These are phyloP conservation scores for Picea sitchensis DNA, from an alignment of 75 land plant species.

Conservation along the genomic window DNA sequence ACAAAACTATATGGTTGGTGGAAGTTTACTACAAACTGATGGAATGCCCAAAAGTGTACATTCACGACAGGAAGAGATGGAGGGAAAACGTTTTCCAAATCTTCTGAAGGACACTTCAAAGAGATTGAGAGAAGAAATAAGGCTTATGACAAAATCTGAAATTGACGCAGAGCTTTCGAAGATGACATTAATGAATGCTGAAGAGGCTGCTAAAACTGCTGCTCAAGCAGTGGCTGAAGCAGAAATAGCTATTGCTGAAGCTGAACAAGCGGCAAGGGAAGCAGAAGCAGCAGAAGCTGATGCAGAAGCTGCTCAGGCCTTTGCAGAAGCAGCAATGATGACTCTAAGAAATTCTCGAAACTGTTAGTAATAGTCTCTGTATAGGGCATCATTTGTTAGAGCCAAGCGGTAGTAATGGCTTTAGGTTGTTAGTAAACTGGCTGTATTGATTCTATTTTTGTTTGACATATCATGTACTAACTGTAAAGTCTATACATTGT, in stretches of 20 bases:
- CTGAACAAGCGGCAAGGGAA: slow-evolving; percentile 80
- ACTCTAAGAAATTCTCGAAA: slow-evolving; percentile 24
- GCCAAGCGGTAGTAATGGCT: too few species aligned
- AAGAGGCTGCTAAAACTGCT: slow-evolving; percentile 82
- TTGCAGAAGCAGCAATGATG: slow-evolving; percentile 72
- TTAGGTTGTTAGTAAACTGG: too few species aligned
- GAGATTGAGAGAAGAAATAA: slow-evolving; percentile 25
- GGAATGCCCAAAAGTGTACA: slow-evolving; percentile 1
- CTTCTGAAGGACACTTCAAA: background rate
- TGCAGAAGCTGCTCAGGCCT: slow-evolving; percentile 78
- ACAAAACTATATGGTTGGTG: slow-evolving; percentile 8
- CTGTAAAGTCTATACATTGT: too few species aligned
- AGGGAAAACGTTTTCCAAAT: background rate
- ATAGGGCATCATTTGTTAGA: too few species aligned
- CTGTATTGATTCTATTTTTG: too few species aligned
- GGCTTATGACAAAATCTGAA: slow-evolving; percentile 23
- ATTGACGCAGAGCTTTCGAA: slow-evolving; percentile 57
- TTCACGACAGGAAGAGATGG: background rate
- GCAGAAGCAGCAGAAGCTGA: slow-evolving; percentile 96
- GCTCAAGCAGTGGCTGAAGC: slow-evolving; percentile 94
- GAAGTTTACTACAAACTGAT: slow-evolving; percentile 2
- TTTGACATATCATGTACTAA: too few species aligned
- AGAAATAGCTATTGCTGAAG: slow-evolving; percentile 80
- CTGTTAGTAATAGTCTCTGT: too few species aligned
- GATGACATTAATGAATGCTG: slow-evolving; percentile 67